These are phyloP conservation scores for Maudiozyma serrabonitensis DNA, from an alignment of 805 yeast species.

Conservation along the genomic window DNA sequence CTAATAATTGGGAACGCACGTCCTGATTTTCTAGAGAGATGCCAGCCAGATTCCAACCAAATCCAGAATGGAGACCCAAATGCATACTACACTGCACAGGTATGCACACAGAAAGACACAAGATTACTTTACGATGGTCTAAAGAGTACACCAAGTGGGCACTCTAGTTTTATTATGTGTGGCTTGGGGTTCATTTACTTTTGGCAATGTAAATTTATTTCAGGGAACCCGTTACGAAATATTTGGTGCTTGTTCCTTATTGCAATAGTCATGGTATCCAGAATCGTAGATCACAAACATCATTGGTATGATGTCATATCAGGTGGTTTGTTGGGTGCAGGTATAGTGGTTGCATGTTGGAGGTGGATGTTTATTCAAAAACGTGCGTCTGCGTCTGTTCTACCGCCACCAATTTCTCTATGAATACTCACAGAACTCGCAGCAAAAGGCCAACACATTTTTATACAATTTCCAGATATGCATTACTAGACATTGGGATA, in stretches of 20 bases:
- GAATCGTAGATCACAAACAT: conserved; percentile 25
- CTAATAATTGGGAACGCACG: conserved; percentile 20
- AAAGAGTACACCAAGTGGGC: conserved; percentile 28
- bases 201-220: conserved; percentile 17
- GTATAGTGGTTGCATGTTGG: conserved; percentile 9
- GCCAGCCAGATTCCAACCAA: conserved; percentile 12
- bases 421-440: background rate
- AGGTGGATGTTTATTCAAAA: conserved; percentile 5
- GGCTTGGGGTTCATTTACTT: conserved; percentile 18
- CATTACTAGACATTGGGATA: background rate
- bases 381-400: background rate
- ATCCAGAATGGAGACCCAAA: background rate
- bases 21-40: conserved; percentile 25
- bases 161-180: conserved; percentile 18
- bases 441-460: background rate
- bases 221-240: conserved; percentile 12
- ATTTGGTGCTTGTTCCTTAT: conserved; percentile 22
- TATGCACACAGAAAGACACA: conserved; percentile 15
- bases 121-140: conserved; percentile 21
- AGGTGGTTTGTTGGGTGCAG: conserved; percentile 17
- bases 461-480: too few species aligned
- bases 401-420: conserved; percentile 1
- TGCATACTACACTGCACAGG: conserved; percentile 7
- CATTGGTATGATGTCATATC: conserved; percentile 25
- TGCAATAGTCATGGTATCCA: conserved; percentile 19